Evolutionary conservation across 2,329 filamentous ascomycete genomes (phyloP).

Genomic region (Aspergillus ibericus): DNA sequence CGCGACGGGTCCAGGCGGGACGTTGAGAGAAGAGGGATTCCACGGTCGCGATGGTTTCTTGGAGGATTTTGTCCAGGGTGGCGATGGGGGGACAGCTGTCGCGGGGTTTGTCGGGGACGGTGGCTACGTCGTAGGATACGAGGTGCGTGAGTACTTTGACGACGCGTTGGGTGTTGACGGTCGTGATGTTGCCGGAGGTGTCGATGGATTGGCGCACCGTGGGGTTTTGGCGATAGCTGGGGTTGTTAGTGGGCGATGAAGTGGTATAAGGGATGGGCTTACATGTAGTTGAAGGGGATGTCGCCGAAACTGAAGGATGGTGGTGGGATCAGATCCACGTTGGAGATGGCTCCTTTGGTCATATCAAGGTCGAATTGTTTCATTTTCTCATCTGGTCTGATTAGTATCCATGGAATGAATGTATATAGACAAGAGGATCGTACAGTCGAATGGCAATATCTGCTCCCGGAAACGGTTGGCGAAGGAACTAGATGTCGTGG

Average conservation of each 20-base stretch:
- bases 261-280: constrained; percentile 17
- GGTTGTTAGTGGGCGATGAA: constrained; percentile 24
- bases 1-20: constrained; percentile 83
- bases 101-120: constrained; percentile 62
- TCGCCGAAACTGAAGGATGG: constrained; percentile 74
- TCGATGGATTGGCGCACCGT: constrained; percentile 65
- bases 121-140: constrained; percentile 61
- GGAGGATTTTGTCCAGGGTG: constrained; percentile 58
- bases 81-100: constrained; percentile 54
- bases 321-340: constrained; percentile 74
- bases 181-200: constrained; percentile 58
- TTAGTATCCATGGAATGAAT: neutral
- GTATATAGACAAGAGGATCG: constrained; percentile 16
- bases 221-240: constrained; percentile 82
- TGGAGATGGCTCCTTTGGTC: constrained; percentile 57
- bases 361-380: constrained; percentile 68
- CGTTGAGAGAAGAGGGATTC: constrained; percentile 67
- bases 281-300: constrained; percentile 67
- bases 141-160: constrained; percentile 61
- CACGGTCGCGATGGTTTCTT: constrained; percentile 64
- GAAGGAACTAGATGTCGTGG: constrained; percentile 67
- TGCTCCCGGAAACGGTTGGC: constrained; percentile 69
- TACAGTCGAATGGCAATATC: constrained; percentile 71
- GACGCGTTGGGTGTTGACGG: constrained; percentile 58
- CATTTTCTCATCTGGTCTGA: constrained; percentile 52